phyloP scores from a whole-genome alignment of 495 filamentous ascomycete genomes.

The Opeltia flavorubescens region DNA sequence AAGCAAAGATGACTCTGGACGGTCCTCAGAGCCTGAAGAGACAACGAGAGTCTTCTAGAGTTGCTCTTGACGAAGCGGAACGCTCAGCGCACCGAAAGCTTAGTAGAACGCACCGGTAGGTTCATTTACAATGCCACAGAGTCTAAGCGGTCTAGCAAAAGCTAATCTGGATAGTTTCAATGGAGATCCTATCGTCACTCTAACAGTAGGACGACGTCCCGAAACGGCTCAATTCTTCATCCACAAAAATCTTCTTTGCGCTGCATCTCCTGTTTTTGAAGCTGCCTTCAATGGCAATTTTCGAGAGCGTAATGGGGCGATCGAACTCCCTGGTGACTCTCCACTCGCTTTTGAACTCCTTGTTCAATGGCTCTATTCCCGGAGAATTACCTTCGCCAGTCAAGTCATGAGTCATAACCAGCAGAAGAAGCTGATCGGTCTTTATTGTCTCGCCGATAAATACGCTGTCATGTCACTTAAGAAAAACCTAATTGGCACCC shows the following conservation, averaged over 20 bases:
- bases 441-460: conserved; percentile 4
- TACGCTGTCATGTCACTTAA: not conserved
- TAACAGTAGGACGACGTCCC: not conserved
- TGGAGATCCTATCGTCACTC: not conserved
- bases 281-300: conserved; percentile 1
- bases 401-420: not conserved
- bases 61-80: too few relatives aligned
- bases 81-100: too few relatives aligned
- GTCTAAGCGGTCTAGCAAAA: too few relatives aligned
- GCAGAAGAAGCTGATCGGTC: not conserved
- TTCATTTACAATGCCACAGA: too few relatives aligned
- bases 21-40: too few relatives aligned
- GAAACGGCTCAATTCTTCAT: not conserved
- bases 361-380: conserved; percentile 10
- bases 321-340: conserved; percentile 10
- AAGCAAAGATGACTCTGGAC: too few relatives aligned
- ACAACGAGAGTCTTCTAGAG: too few relatives aligned
- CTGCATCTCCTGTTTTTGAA: conserved; percentile 1
- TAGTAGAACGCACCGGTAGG: too few relatives aligned
- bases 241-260: not conserved
- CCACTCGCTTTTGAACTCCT: conserved; percentile 4
- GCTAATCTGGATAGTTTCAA: too few relatives aligned
- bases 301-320: conserved; percentile 1
- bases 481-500: not conserved
- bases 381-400: not conserved